Evolutionary conservation across 441 rosid species (phyloP), one percentile per base, ranked within the genome.

Genomic region (Euphorbia schlechtendalii): DNA sequence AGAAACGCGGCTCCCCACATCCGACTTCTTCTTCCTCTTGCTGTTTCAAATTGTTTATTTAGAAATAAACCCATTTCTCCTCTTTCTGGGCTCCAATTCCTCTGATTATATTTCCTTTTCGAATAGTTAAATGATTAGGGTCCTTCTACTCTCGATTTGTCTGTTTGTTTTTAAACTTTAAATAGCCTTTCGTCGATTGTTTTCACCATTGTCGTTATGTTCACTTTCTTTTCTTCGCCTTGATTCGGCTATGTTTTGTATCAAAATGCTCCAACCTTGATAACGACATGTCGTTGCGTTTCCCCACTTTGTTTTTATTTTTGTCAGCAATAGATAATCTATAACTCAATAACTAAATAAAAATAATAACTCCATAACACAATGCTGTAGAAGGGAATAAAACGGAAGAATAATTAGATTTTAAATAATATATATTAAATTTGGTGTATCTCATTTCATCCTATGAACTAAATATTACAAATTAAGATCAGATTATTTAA

Each of bases 1-100:
- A 86, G 64, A 30, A 81, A 75, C 20, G 79, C 84, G 56, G 76
- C 86, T 20, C 73, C 76, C 71, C 84, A 77, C 45, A 82, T 41
- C 34, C 74, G 77, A 65, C 62, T 80, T 64, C 58, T 72, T 67
- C 66, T 82, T 68, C 73, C 84, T 74, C 74, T 75, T 27, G 71
- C 78, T 63, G 80, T 56, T 74, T 80, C 81, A 63, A 36, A 30
- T 5, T 64, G 61, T 58, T 81, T 88, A 72, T 74, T 79, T 71
- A 67, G 67, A 66, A 67, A 59, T 88, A 83, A 78, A 75, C 74
- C 86, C 90, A 86, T 84, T 24, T 27, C 75, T 51, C 43, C 60
- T 20, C 25, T 51, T 6, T n/a, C 15, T 0, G 17, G 1, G 1
- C 25, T 25, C 38, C 21, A 24, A 3, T 17, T 12, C 10, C 8